Evolutionary conservation across 1,284 basidiomycete species (phyloP).

Genomic region (Trametes sp.): DNA sequence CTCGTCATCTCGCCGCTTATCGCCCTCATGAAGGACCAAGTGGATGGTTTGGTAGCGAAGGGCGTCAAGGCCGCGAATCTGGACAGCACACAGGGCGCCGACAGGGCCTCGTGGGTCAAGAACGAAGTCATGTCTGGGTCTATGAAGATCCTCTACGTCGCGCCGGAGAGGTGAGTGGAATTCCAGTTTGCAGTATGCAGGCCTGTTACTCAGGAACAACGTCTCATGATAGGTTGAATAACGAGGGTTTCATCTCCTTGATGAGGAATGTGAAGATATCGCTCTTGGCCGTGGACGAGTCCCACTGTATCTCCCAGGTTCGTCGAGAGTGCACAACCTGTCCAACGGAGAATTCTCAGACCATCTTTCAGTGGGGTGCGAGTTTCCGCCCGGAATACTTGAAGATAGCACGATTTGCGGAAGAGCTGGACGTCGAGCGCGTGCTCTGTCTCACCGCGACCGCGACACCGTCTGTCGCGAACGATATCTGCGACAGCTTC

Average conservation of each 20-base stretch:
- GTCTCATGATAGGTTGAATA: constrained; percentile 62
- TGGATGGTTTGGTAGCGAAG: constrained; percentile 73
- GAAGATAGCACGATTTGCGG: constrained; percentile 65
- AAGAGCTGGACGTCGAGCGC: constrained; percentile 67
- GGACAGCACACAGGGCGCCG: constrained; percentile 72
- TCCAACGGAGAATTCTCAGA: neutral
- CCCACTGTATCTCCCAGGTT: constrained; percentile 83
- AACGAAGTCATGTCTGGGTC: constrained; percentile 51
- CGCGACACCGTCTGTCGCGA: constrained; percentile 66
- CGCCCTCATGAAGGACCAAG: constrained; percentile 94
- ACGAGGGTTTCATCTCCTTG: constrained; percentile 77
- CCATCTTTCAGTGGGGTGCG: constrained; percentile 55
- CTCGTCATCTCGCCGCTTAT: constrained; percentile 81
- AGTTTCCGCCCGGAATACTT: constrained; percentile 63
- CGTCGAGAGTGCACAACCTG: neutral
- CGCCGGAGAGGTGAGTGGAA: constrained; percentile 78
- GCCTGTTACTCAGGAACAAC: constrained; percentile 58
- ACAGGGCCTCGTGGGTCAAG: constrained; percentile 59
- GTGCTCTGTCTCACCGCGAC: constrained; percentile 82
- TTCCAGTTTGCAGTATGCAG: no score
- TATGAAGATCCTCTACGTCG: constrained; percentile 84
- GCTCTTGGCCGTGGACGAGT: constrained; percentile 93
- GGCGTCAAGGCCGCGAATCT: constrained; percentile 71
- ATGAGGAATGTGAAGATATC: constrained; percentile 62
- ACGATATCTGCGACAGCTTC: constrained; percentile 70